These are phyloP conservation scores for Pelagophyceae sp. DNA, from an alignment of 352 stramenopile genomes.

Conservation along the genomic window DNA sequence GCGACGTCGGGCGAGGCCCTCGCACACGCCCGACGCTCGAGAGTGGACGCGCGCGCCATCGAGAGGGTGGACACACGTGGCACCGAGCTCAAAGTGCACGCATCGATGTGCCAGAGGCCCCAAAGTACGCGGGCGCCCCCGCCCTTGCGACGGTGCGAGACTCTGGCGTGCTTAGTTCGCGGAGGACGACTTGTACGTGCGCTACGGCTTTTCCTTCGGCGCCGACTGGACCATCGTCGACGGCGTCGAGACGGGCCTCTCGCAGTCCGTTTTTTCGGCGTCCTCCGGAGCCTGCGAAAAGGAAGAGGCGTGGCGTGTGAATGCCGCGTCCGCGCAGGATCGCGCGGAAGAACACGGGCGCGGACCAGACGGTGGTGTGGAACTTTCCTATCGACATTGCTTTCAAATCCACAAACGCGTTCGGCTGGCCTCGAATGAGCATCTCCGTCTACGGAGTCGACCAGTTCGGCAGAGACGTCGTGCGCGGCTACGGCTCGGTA, in stretches of 20 bases:
- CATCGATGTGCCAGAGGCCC: too few species aligned
- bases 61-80: too few species aligned
- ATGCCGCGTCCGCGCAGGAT: neutral
- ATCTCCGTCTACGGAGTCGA: constrained; percentile 76
- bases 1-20: too few species aligned
- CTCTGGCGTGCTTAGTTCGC: too few species aligned
- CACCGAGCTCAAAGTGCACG: too few species aligned
- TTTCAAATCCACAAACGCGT: constrained; percentile 87
- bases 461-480: constrained; percentile 69
- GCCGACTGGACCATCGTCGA: constrained; percentile 79
- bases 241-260: constrained; percentile 42
- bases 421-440: constrained; percentile 82
- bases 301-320: neutral
- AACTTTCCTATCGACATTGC: constrained; percentile 90
- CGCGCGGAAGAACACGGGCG: constrained; percentile 50
- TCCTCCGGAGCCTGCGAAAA: too few species aligned
- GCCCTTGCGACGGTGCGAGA: neutral
- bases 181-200: constrained; percentile 76
- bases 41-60: too few species aligned
- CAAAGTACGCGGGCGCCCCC: neutral
- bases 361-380: constrained; percentile 59
- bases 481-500: constrained; percentile 80
- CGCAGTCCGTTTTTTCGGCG: constrained; percentile 22
- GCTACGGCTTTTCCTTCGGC: constrained; percentile 78
- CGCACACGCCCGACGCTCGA: too few species aligned